Conservation (phyloP, 1,284 basidiomycete genomes). For the Ceratobasidium sp. region DNA sequence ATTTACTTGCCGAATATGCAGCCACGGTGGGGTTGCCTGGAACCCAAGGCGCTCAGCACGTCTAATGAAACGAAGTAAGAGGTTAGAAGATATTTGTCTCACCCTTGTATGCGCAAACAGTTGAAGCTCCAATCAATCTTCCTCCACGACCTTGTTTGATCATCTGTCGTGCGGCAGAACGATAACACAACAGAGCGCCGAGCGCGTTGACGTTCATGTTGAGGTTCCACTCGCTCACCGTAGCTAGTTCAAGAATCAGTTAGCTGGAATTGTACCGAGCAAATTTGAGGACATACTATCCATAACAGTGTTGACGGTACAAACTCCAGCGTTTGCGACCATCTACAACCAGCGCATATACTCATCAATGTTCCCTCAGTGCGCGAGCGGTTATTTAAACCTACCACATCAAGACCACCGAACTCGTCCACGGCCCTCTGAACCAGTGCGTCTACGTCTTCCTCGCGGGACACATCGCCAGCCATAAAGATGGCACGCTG, state of each 20-base stretch:
- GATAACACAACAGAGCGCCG: slow-evolving; percentile 55
- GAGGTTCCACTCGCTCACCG: slow-evolving; percentile 50
- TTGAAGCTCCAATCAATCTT: slow-evolving; percentile 54
- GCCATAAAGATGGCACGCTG: slow-evolving; percentile 54
- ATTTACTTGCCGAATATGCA: slow-evolving; percentile 50
- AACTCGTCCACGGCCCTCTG: slow-evolving; percentile 54
- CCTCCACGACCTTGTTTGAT: slow-evolving; percentile 57
- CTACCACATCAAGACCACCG: slow-evolving; percentile 60
- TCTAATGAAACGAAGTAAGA: too few relatives aligned
- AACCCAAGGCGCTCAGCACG: background rate
- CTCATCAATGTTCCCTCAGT: background rate
- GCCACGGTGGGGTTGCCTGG: slow-evolving; percentile 36
- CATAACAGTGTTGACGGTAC: slow-evolving; percentile 44
- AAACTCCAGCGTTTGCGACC: slow-evolving; percentile 53
- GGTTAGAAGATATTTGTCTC: too few relatives aligned
- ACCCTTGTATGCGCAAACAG: slow-evolving; percentile 50
- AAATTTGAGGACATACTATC: slow-evolving; percentile 46
- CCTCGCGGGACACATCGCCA: slow-evolving; percentile 59
- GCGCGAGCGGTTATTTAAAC: slow-evolving; percentile 34
- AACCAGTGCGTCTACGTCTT: slow-evolving; percentile 59
- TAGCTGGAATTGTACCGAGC: background rate
- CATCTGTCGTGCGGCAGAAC: slow-evolving; percentile 56
- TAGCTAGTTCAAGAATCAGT: slow-evolving; percentile 44
- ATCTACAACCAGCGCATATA: slow-evolving; percentile 48
- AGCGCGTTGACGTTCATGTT: slow-evolving; percentile 51